Percentiles rank a stretch among this genome's conserved stretches.
These are phyloP conservation scores for Malus hybrid DNA, from an alignment of 331 rosid genomes.

Conservation along the genomic window DNA sequence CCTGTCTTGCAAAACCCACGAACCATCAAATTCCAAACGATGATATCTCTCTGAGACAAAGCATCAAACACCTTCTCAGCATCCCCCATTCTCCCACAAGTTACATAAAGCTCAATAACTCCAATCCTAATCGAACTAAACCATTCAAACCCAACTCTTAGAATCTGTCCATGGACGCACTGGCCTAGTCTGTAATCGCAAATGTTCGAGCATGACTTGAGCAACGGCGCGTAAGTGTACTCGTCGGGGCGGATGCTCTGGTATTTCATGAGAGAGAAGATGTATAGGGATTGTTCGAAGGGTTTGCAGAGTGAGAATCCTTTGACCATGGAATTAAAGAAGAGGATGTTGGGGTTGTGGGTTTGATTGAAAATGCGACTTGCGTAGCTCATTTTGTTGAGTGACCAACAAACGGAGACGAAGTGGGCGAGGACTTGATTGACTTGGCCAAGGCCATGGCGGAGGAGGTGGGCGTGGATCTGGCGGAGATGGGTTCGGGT, in stretches of 20 bases:
- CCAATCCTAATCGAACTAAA: constrained; percentile 44
- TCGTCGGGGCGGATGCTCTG: constrained; percentile 39
- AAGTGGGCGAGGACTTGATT: constrained; percentile 74
- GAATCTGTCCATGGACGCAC: constrained; percentile 33
- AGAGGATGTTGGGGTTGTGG: constrained; percentile 48
- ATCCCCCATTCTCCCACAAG: constrained; percentile 38
- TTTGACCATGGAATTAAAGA: constrained; percentile 78
- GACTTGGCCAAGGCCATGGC: constrained; percentile 63
- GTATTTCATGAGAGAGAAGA: constrained; percentile 42
- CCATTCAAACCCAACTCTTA: constrained; percentile 31
- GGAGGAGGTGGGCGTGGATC: constrained; percentile 69
- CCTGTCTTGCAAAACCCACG: constrained; percentile 22
- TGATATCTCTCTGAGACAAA: constrained; percentile 41
- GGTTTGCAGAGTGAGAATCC: constrained; percentile 55
- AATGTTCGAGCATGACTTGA: constrained; percentile 52
- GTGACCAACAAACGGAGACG: constrained; percentile 51
- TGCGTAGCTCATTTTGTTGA: constrained; percentile 41
- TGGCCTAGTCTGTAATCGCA: constrained; percentile 33
- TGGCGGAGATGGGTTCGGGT: constrained; percentile 40
- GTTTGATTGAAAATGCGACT: constrained; percentile 36
- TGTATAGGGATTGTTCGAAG: constrained; percentile 30
- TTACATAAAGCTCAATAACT: constrained; percentile 37
- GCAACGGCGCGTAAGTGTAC: constrained; percentile 55
- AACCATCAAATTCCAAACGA: constrained; percentile 36
- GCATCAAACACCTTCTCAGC: constrained; percentile 59